phyloP scores from a whole-genome alignment of 164 flowering plant genomes.

The Tinospora cordifolia region DNA sequence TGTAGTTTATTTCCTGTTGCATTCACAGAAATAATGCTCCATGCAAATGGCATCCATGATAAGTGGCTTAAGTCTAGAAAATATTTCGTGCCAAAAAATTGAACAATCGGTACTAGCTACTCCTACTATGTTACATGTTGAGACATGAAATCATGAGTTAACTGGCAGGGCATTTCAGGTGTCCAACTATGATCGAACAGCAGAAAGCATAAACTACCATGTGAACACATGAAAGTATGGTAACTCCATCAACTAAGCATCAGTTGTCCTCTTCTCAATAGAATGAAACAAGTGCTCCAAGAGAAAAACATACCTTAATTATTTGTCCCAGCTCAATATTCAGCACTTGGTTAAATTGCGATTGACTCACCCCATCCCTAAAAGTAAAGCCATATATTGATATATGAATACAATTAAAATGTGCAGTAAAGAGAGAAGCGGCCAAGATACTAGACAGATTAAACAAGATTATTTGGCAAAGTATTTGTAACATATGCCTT shows the following conservation, averaged over 20 bases:
- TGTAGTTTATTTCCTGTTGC: background rate
- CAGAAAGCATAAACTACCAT: background rate
- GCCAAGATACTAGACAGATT: background rate
- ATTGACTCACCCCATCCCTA: conserved; percentile 84
- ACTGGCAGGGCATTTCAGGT: no score
- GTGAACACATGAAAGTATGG: background rate
- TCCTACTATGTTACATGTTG: no score
- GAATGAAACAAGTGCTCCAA: background rate
- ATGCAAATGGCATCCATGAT: no score
- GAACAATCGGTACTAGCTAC: no score
- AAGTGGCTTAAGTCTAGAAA: no score
- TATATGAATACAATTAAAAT: background rate
- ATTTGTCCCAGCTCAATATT: conserved; percentile 72
- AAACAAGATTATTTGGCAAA: no score
- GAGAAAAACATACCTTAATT: conserved; percentile 41
- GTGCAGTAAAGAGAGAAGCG: background rate
- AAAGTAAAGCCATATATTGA: conserved; percentile 12
- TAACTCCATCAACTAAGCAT: background rate
- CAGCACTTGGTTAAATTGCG: conserved; percentile 75
- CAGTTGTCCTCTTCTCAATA: background rate
- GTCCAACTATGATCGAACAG: no score
- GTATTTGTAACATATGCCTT: background rate
- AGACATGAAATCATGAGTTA: no score
- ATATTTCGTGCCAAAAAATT: no score
- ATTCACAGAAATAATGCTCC: background rate